Base-by-base conservation (phyloP, 345 rosid genomes). In the Camelina sativa region DNA sequence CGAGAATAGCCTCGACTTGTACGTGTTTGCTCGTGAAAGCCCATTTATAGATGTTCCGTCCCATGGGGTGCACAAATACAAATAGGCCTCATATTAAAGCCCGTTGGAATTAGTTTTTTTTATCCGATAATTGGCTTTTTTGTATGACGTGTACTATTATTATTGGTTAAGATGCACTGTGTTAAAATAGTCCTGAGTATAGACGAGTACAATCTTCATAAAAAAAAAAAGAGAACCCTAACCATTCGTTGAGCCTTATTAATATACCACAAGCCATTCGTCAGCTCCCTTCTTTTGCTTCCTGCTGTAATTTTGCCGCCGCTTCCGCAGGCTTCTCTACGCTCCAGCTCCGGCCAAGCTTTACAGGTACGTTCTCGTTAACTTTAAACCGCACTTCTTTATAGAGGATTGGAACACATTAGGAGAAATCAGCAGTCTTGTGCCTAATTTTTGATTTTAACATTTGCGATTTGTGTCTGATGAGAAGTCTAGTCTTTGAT, bases 341-440 rank as follows among this genome's bases (percentile, higher is more conserved):
- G 11, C 50, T 22, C 20, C 41, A 46, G 65, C 50, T 56, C 65
- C 65, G 65, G 25, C 56, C 11, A 40, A 11, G 23, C 25, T 37
- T 3, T 15, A 43, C 59, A 47, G 72, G 78, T 73, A 16, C 78
- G 58, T 50, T 61, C 22, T 37, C 51, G 2, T 46, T 20, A 34
- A 9, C 7, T 17, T 43, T 5, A 19, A 12, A 44, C 12, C 3
- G 19, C 12, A 11, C 8, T 4, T 62, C 7, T 19, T 32, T 41
- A 20, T 3, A 2, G 17, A 51, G 6, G 28, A 25, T 23, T 25
- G 28, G 32, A 71, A 35, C n/a, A 19, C 47, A 13, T 46, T 46
- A 23, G 9, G 0, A 23, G 11, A 72, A 17, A 11, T 61, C 22
- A 40, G 5, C 5, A 47, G 12, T 34, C 19, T 37, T 30, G 13